Conservation (phyloP, 768 basidiomycete species). For the Phylloporus arenicola region DNA sequence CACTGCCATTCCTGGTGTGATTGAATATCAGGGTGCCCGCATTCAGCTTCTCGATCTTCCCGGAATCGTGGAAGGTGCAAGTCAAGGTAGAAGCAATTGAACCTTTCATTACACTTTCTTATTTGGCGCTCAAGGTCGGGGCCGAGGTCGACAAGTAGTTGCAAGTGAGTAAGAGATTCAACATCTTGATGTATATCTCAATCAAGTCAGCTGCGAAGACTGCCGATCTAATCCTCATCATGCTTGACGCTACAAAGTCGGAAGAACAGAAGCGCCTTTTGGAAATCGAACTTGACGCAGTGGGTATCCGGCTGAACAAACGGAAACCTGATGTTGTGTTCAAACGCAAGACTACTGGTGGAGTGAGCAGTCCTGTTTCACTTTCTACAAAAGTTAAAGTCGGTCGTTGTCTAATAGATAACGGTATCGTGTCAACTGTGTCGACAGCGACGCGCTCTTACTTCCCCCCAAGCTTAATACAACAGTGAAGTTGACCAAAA, state of each 20-base stretch:
- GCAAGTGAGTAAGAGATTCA: slow-evolving; percentile 48
- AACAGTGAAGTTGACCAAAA: slow-evolving; percentile 91
- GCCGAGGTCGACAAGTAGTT: slow-evolving; percentile 94
- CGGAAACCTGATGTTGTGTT: slow-evolving; percentile 90
- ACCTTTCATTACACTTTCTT: not conserved
- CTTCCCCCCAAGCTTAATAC: slow-evolving; percentile 56
- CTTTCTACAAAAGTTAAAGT: not conserved
- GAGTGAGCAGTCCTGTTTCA: slow-evolving; percentile 46
- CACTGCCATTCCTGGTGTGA: slow-evolving; percentile 94
- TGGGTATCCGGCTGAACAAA: slow-evolving; percentile 93
- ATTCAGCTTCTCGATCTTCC: slow-evolving; percentile 95
- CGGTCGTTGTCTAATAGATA: slow-evolving; percentile 43
- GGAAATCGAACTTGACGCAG: slow-evolving; percentile 92
- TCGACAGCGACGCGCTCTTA: not conserved
- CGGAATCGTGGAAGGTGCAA: slow-evolving; percentile 92
- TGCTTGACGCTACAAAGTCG: slow-evolving; percentile 90
- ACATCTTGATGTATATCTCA: slow-evolving; percentile 6
- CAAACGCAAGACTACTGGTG: slow-evolving; percentile 89
- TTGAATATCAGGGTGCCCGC: slow-evolving; percentile 90
- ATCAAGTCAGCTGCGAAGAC: slow-evolving; percentile 65
- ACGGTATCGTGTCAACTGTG: slow-evolving; percentile 41
- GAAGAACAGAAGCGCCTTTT: slow-evolving; percentile 85
- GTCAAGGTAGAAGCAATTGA: slow-evolving; percentile 46
- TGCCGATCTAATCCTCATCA: slow-evolving; percentile 87
- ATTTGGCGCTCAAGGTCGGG: slow-evolving; percentile 48